Conservation (phyloP, 306 rosid genomes). For the Chamaecrista fasciculata region DNA sequence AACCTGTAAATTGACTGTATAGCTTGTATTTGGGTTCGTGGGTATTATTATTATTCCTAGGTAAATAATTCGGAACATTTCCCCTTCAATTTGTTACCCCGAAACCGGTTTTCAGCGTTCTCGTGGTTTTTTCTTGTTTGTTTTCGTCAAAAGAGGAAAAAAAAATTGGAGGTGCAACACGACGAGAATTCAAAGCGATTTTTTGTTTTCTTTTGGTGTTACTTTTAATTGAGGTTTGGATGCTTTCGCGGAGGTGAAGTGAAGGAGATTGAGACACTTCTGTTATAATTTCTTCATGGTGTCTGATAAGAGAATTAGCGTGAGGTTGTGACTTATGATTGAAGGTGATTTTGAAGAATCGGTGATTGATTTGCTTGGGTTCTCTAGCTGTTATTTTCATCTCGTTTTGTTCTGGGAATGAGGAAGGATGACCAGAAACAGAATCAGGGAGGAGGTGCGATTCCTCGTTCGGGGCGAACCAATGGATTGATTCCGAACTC, state of each 20-base stretch:
- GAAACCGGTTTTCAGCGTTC: constrained; percentile 26
- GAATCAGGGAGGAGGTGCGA: constrained; percentile 54
- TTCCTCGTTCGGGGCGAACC: constrained; percentile 44
- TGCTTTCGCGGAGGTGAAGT: constrained; percentile 31
- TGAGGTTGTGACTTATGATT: constrained; percentile 54
- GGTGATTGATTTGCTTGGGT: constrained; percentile 38
- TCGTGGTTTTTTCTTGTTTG: constrained; percentile 1
- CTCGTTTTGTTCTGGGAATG: constrained; percentile 63
- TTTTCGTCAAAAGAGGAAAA: not conserved
- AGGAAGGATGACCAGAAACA: constrained; percentile 67
- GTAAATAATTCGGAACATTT: not conserved
- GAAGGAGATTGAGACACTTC: constrained; percentile 49
- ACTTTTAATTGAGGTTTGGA: constrained; percentile 33
- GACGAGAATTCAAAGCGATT: constrained; percentile 28
- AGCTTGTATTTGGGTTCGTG: constrained; percentile 24
- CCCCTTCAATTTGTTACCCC: not conserved
- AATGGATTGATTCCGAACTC: constrained; percentile 65
- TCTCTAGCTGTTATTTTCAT: constrained; percentile 37
- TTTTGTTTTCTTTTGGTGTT: not conserved
- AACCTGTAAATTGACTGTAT: not conserved
- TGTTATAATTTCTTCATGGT: constrained; percentile 34
- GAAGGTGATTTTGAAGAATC: constrained; percentile 44
- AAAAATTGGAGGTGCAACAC: constrained; percentile 25
- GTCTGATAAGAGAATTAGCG: constrained; percentile 40
- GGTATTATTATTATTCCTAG: constrained; percentile 33